phyloP scores from a whole-genome alignment of 1,284 basidiomycete genomes.

The Irpex sp. region DNA sequence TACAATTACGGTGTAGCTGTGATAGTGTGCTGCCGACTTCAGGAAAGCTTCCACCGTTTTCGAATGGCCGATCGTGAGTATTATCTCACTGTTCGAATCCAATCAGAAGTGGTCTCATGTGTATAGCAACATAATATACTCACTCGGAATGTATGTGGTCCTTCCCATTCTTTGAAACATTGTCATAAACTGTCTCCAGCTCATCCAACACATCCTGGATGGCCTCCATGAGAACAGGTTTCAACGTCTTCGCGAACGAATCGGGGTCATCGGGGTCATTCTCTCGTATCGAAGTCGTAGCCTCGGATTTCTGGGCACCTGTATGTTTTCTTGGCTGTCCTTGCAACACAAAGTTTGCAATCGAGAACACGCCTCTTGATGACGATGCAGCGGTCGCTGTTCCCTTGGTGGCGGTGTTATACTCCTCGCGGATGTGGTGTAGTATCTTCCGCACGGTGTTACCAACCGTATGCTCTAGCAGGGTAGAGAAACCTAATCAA shows the following conservation, averaged over 20 bases:
- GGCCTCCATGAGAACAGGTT: constrained; percentile 84
- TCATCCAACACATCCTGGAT: constrained; percentile 95
- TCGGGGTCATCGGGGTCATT: constrained; percentile 71
- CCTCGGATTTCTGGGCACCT: constrained; percentile 45
- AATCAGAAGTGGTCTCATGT: background rate
- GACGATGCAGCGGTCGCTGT: background rate
- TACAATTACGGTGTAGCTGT: constrained; percentile 95
- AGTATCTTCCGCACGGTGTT: constrained; percentile 92
- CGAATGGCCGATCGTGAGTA: constrained; percentile 93
- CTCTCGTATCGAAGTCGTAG: constrained; percentile 54
- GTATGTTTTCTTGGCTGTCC: constrained; percentile 61
- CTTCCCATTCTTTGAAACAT: constrained; percentile 89
- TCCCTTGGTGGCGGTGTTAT: constrained; percentile 60
- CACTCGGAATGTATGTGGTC: constrained; percentile 98
- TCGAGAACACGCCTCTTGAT: constrained; percentile 24
- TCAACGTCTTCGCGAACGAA: constrained; percentile 65
- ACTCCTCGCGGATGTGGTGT: constrained; percentile 93
- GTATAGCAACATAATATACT: constrained; percentile 25
- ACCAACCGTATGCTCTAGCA: constrained; percentile 89
- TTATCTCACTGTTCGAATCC: constrained; percentile 73
- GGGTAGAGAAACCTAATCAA: background rate
- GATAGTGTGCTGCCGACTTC: constrained; percentile 84
- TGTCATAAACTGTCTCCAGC: constrained; percentile 93
- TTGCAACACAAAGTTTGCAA: constrained; percentile 56
- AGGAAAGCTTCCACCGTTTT: constrained; percentile 94